A percentile compares a stretch with the other conserved stretches of the same genome.
These are phyloP conservation scores for Fonsecaea nubica DNA, from an alignment of 2,329 filamentous ascomycete genomes.

Conservation along the genomic window DNA sequence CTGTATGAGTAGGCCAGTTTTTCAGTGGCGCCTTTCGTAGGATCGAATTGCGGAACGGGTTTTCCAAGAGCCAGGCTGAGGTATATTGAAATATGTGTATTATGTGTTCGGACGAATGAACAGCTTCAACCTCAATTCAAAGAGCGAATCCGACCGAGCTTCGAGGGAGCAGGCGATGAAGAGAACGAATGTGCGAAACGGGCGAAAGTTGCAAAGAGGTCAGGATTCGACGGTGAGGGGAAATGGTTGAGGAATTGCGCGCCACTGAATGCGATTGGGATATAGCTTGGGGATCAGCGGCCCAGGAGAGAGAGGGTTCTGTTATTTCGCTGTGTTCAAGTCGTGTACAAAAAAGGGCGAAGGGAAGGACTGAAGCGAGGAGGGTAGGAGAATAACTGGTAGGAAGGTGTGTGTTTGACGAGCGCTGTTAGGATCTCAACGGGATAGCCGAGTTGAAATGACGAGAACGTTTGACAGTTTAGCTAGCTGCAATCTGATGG, in stretches of 20 bases:
- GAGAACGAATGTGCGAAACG: conserved; percentile 7
- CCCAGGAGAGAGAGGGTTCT: background rate
- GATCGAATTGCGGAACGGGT: conserved; percentile 2
- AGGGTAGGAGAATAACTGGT: conserved; percentile 7
- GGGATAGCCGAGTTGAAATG: conserved; percentile 29
- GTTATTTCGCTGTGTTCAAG: conserved; percentile 1
- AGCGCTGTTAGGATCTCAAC: conserved; percentile 21
- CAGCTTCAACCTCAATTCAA: conserved; percentile 1
- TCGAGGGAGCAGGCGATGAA: background rate
- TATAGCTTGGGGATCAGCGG: background rate
- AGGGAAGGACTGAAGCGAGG: conserved; percentile 19
- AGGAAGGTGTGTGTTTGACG: conserved; percentile 1
- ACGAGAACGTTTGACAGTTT: conserved; percentile 18
- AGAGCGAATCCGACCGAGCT: background rate
- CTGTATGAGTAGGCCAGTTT: conserved; percentile 8
- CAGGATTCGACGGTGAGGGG: background rate
- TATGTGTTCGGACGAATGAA: background rate
- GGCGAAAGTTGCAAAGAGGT: background rate
- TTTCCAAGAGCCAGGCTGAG: background rate
- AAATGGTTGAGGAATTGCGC: conserved; percentile 9
- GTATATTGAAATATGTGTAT: background rate
- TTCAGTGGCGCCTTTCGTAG: background rate
- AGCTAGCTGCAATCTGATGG: conserved; percentile 4
- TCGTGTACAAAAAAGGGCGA: conserved; percentile 16
- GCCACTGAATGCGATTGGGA: conserved; percentile 5